Base-by-base conservation (phyloP, 805 yeast species). In the Kazachstania martiniae region DNA sequence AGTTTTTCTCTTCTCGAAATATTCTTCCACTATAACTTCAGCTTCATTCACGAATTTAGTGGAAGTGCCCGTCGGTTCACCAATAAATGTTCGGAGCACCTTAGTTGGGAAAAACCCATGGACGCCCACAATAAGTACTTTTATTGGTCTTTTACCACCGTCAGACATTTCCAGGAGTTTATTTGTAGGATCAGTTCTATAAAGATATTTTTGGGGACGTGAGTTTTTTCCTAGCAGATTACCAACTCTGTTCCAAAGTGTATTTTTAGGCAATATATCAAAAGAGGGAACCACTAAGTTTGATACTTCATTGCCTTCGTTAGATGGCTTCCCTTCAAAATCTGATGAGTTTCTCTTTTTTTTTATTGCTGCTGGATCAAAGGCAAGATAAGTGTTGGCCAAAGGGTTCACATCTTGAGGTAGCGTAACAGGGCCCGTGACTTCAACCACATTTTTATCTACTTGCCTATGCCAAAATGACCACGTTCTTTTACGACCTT, bases 31-130 rank as follows among this genome's bases (percentile, higher is more conserved):
- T 0, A 87, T 77, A 36, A 65, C 65, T 41, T 86, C 97, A 0
- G 95, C 96, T 47, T 86, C 96, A 41, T 74, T 77, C 21, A 94
- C 85, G 58, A 89, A 91, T 51, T 80, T 79, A 28, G 79, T 66
- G 0, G 97, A 89, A 0, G 98, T 89, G 0, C 98, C 98, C 14
- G 93, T 91, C 4, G 98, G 98, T 40, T 87, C 86, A 2, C 98
- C 98, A 32, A 89, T 76, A 12, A 89, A 49, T 1, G 94, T 86
- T 32, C 98, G 61, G 8, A 91, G 64, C 67, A 85, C 76, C 40
- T 70, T 73, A 2, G 85, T 81, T 0, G 98, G 98, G 61, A 91
- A 89, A 49, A 87, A 89, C 1, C 98, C 98, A 59, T 89, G 98
- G 2, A 89, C 87, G 0, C 98, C 98, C 37, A 89, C 74, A 22